These are phyloP conservation scores for Telfairia occidentalis DNA, from an alignment of 331 rosid species.

Conservation along the genomic window DNA sequence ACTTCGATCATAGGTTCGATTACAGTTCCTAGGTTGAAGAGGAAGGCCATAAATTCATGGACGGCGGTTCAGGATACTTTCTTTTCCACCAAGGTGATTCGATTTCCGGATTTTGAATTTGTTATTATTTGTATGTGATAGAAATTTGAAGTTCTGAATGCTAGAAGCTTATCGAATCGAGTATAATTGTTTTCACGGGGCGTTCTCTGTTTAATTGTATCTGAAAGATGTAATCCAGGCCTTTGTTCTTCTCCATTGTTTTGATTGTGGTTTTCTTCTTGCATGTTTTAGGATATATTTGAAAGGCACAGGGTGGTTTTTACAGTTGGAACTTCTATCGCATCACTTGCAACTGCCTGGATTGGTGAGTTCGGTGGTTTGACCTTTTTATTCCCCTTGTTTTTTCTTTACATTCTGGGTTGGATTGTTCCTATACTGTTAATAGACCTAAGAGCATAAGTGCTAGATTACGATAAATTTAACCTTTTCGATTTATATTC, in stretches of 20 bases:
- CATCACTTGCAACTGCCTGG: slow-evolving; percentile 82
- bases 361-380: slow-evolving; percentile 37
- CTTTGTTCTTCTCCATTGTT: background rate
- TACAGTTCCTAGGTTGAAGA: slow-evolving; percentile 37
- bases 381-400: background rate
- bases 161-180: background rate
- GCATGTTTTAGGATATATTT: slow-evolving; percentile 47
- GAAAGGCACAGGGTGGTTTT: slow-evolving; percentile 73
- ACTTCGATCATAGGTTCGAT: slow-evolving; percentile 19
- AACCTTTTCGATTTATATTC: background rate
- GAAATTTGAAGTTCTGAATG: background rate
- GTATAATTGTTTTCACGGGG: background rate
- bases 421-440: background rate
- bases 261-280: background rate
- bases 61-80: slow-evolving; percentile 66
- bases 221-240: background rate
- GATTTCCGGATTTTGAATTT: background rate
- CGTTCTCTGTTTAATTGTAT: background rate
- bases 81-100: slow-evolving; percentile 52
- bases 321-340: slow-evolving; percentile 76
- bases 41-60: slow-evolving; percentile 56
- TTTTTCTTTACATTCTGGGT: background rate
- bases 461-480: background rate
- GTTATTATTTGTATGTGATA: background rate
- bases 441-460: background rate